Evolutionary conservation across 768 basidiomycete genomes (phyloP).

Genomic region (Hericium coralloides): DNA sequence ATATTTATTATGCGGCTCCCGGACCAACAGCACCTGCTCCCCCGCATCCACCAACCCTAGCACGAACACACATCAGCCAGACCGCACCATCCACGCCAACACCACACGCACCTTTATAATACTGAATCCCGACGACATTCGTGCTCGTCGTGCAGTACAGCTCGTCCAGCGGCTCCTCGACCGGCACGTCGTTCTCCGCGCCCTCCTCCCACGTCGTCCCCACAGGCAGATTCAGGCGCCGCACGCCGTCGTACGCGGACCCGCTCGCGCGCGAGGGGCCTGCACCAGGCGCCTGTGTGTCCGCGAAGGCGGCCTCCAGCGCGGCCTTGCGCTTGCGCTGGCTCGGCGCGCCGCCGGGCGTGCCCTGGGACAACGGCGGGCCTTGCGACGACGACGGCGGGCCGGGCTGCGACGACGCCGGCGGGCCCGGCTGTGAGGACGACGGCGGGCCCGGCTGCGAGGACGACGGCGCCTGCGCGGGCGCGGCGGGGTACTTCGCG

Average conservation of each 20-base stretch:
- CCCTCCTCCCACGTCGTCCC: slow-evolving; percentile 15
- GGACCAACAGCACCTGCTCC: slow-evolving; percentile 61
- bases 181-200: slow-evolving; percentile 3
- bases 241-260: background rate
- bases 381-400: background rate
- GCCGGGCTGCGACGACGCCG: slow-evolving; percentile 1
- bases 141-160: slow-evolving; percentile 50
- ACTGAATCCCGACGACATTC: slow-evolving; percentile 76
- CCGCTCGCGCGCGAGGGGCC: background rate
- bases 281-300: slow-evolving; percentile 1
- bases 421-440: background rate
- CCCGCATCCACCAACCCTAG: slow-evolving; percentile 70
- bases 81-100: too few species aligned
- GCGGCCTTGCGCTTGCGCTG: slow-evolving; percentile 39
- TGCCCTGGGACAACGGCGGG: background rate
- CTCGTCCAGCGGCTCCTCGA: slow-evolving; percentile 40
- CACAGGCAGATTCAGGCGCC: background rate
- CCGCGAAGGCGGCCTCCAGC: slow-evolving; percentile 15
- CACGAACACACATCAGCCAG: background rate
- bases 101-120: slow-evolving; percentile 52
- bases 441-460: background rate
- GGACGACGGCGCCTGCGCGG: background rate
- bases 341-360: slow-evolving; percentile 17
- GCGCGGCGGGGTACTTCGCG: slow-evolving; percentile 21
- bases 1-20: slow-evolving; percentile 60